Evolutionary conservation across 2,329 filamentous ascomycete genomes (phyloP), one percentile per base, ranked within the genome.

Genomic region (Hypomyces perniciosus): DNA sequence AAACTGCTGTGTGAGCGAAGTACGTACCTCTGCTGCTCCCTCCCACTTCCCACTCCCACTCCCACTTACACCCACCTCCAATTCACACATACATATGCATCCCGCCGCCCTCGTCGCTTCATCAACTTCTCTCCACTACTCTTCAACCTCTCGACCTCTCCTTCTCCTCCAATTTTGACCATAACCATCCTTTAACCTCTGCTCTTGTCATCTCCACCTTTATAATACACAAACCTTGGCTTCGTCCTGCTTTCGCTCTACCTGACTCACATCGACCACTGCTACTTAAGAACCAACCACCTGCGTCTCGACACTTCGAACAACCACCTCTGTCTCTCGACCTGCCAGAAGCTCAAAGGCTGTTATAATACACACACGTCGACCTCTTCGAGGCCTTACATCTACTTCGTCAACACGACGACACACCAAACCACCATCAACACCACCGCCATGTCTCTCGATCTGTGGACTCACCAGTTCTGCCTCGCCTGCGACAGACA

Each of bases 401-500:
- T 39, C 44, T 49, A 33, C 39, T 33, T 35, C 28, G n/a, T 20
- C 8, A 50, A n/a, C 20, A 20, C 8, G 40, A 35, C 39, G 10
- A 9, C 37, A 37, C 57, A 57, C 44, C 56, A 48, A 13, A 48
- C 52, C 56, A 60, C 49, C 44, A 54, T 20, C 51, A 50, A 48
- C 10, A 39, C 34, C 48, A 28, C 55, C 65, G 72, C 65, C 59
- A 81, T 80, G 76, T 74, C 77, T 67, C 72, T 74, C 65, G 78
- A 81, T 59, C 70, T 75, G 64, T 96, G 91, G 90, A 88, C 88
- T 62, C 88, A 87, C 69, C 86, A 95, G 71, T 96, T 90, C 80
- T 96, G 91, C 78, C 83, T 96, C 62, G 84, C 87, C 74, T 96
- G 91, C 76, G 91, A 96, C 74, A 86, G 86, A 73, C 70, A 72